Conservation (phyloP, 2,329 filamentous ascomycete genomes). For the Beauveria medogensis region DNA sequence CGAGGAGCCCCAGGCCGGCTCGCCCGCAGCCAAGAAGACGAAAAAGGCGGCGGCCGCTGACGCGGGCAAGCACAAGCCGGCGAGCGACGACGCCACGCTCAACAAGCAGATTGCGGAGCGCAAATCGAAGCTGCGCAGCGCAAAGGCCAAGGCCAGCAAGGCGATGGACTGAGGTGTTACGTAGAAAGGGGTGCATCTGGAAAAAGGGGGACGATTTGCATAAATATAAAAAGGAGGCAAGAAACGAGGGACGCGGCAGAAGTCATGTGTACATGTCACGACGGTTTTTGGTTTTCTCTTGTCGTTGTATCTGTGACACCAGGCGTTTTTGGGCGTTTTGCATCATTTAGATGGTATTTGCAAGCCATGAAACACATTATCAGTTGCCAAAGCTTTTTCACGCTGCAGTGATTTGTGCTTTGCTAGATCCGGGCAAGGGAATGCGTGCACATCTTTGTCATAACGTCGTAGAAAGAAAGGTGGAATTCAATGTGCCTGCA, state of each 20-base stretch:
- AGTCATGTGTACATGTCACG: slow-evolving; percentile 9
- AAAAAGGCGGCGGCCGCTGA: slow-evolving; percentile 16
- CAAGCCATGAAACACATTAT: background rate
- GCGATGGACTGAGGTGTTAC: slow-evolving; percentile 28
- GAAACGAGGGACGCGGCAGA: background rate
- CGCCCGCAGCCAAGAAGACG: slow-evolving; percentile 28
- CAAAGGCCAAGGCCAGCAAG: slow-evolving; percentile 49
- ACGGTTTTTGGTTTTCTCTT: background rate
- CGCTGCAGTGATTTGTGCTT: background rate
- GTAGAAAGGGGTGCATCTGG: background rate
- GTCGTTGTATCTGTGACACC: slow-evolving; percentile 2
- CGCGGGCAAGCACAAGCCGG: slow-evolving; percentile 28
- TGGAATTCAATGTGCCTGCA: background rate
- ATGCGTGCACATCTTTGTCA: too few species aligned
- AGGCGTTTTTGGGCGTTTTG: slow-evolving; percentile 7
- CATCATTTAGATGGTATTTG: slow-evolving; percentile 1
- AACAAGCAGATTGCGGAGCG: slow-evolving; percentile 53
- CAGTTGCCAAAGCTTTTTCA: too few species aligned
- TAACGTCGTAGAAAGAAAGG: background rate
- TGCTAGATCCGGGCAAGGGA: too few species aligned
- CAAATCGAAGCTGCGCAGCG: slow-evolving; percentile 50
- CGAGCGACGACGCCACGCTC: slow-evolving; percentile 43
- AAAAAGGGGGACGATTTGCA: background rate
- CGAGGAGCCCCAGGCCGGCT: slow-evolving; percentile 18
- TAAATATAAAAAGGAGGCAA: slow-evolving; percentile 3